These are phyloP conservation scores for Lachnellula subtilissima DNA, from an alignment of 2,329 filamentous ascomycete species.

Conservation along the genomic window DNA sequence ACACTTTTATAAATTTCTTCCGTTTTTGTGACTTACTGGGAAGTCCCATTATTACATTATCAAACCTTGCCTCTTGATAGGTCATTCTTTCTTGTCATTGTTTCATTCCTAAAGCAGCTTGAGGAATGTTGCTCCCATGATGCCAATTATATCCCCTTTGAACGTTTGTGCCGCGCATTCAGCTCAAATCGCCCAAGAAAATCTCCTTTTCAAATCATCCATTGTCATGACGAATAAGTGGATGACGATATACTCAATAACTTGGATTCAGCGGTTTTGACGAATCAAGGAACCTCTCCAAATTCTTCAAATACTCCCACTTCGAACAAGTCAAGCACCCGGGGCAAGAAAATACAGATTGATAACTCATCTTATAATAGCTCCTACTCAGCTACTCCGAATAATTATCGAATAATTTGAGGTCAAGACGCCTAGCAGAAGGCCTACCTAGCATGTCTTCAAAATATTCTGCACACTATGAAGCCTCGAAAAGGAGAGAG, in stretches of 20 bases:
- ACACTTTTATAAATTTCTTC: too few relatives aligned
- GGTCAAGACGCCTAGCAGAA: not conserved
- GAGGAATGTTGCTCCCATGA: slow-evolving; percentile 4
- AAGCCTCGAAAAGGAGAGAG: not conserved
- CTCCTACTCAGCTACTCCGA: too few relatives aligned
- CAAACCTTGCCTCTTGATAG: not conserved
- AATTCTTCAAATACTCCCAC: too few relatives aligned
- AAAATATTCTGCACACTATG: not conserved
- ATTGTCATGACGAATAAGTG: not conserved
- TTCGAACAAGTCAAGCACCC: too few relatives aligned
- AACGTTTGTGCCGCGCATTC: not conserved
- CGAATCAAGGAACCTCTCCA: too few relatives aligned
- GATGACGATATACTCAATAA: not conserved
- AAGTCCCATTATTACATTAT: not conserved
- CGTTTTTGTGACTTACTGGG: too few relatives aligned
- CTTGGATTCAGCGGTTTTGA: not conserved
- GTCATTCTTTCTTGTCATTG: not conserved
- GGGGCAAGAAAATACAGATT: too few relatives aligned
- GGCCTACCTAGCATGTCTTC: too few relatives aligned
- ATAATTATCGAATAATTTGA: not conserved
- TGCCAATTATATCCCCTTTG: not conserved
- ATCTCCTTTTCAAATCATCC: not conserved
- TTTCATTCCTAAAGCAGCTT: slow-evolving; percentile 6
- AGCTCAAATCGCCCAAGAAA: not conserved
- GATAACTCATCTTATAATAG: too few relatives aligned